Evolutionary conservation across 1,139 yeast species (phyloP), one percentile per base, ranked within the genome.

Genomic region (Geotrichum carabidarum): DNA sequence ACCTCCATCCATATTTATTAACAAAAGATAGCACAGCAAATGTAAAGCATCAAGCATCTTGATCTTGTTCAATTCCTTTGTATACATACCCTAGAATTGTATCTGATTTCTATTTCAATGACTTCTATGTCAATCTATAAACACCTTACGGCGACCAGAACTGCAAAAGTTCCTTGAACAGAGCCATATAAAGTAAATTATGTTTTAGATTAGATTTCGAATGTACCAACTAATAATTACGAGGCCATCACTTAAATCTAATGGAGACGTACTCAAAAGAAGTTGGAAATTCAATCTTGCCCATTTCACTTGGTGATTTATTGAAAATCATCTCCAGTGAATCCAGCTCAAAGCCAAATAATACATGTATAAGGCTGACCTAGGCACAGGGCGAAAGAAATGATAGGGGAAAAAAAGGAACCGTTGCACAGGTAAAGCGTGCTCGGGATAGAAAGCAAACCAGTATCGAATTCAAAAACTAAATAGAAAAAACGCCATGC

Each of bases 1-100:
- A 36, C 27, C 53, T 12, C 44, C 53, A 9, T 50, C 53, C 14
- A 44, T 50, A 50, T 50, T 50, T 50, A 50, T 50, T 27, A 50
- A 43, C 27, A 50, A 50, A 34, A 17, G 44, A n/a, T 50, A 37
- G 37, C 4, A 34, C 27, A 22, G 5, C 27, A 22, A 22, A 22
- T 22, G 27, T 5, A 3, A 22, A 3, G 27, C 27, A 22, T 22
- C 27, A 22, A n/a, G n/a, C n/a, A n/a, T n/a, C n/a, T 22, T 22
- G 27, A 22, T 22, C 27, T 22, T 22, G 27, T 22, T 22, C 27
- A 22, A 22, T 22, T 3, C 27, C 27, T 22, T 22, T 22, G 3
- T 22, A 22, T 22, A 22, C 4, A 22, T 3, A 3, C 5, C 4
- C 3, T 5, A 22, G 4, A 22, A 22, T 22, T 22, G 27, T 22